Percentiles rank a stretch among this genome's conserved stretches.
These are phyloP conservation scores for Excoecaria cochinchinensis DNA, from an alignment of 345 rosid genomes.

Conservation along the genomic window DNA sequence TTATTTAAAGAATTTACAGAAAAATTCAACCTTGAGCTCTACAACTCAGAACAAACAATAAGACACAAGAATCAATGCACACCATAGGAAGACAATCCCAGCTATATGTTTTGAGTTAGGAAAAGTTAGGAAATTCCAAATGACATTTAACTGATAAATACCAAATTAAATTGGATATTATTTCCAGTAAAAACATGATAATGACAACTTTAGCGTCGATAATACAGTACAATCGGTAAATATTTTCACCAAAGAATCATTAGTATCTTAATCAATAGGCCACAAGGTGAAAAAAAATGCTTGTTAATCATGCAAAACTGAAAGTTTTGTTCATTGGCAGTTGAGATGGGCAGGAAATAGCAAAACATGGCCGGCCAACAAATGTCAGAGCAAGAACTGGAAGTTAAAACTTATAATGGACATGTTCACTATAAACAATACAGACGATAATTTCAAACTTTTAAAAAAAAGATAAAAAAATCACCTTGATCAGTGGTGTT, in stretches of 20 bases:
- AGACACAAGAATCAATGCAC: background rate
- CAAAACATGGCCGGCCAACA: background rate
- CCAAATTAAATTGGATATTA: background rate
- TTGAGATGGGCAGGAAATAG: background rate
- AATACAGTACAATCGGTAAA: background rate
- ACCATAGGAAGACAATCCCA: background rate
- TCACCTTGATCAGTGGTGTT: constrained; percentile 96
- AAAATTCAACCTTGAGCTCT: too few species aligned
- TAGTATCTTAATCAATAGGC: background rate
- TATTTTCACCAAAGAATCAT: background rate
- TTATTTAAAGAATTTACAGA: background rate
- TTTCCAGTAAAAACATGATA: background rate
- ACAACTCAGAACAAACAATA: background rate
- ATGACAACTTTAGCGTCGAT: background rate
- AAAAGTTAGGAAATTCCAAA: background rate
- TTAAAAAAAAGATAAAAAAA: background rate
- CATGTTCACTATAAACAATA: background rate
- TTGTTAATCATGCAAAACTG: background rate
- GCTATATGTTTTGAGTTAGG: background rate
- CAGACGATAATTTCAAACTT: background rate
- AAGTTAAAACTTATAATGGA: background rate
- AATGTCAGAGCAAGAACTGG: background rate
- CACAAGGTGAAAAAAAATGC: background rate
- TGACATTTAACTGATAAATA: background rate
- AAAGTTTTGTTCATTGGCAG: background rate